Evolutionary conservation across 2,329 filamentous ascomycete species (phyloP).

Genomic region (Diaporthe amygdali): DNA sequence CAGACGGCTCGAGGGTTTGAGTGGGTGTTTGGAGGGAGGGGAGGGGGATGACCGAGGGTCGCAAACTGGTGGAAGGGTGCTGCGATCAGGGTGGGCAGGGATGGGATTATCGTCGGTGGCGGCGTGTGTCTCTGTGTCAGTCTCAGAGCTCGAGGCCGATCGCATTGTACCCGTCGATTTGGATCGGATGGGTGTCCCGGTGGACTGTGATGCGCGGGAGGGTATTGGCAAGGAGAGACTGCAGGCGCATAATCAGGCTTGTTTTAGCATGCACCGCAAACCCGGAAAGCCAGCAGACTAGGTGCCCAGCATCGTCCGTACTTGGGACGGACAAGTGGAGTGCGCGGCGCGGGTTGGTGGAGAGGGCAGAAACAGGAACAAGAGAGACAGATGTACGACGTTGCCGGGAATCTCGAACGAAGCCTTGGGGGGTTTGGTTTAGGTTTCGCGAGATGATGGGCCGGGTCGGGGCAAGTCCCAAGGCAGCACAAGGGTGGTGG

Average conservation of each 20-base stretch:
- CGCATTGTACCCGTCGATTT: conserved; percentile 23
- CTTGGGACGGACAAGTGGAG: conserved; percentile 2
- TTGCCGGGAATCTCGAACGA: conserved; percentile 9
- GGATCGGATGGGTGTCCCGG: conserved; percentile 17
- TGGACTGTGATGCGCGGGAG: conserved; percentile 8
- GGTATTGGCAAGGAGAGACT: conserved; percentile 23
- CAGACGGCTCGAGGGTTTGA: not conserved
- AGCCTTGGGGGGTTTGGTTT: conserved; percentile 17
- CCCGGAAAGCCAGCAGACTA: not conserved
- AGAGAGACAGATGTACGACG: not conserved
- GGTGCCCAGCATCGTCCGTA: conserved; percentile 10
- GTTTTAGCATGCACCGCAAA: conserved; percentile 23
- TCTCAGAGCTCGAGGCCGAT: conserved; percentile 23
- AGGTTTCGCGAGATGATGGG: conserved; percentile 15
- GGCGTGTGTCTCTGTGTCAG: conserved; percentile 19
- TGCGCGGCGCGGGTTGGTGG: not conserved
- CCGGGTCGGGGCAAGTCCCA: not conserved
- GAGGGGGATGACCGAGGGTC: not conserved
- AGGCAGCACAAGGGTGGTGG: not conserved
- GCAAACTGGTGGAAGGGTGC: not conserved
- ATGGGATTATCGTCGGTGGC: conserved; percentile 4
- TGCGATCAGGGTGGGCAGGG: conserved; percentile 4
- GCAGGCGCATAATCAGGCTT: conserved; percentile 21
- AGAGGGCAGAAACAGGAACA: not conserved
- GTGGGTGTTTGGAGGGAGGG: not conserved